phyloP scores from a whole-genome alignment of 371 early-diverging fungal species.

The Actinomortierella ambigua region DNA sequence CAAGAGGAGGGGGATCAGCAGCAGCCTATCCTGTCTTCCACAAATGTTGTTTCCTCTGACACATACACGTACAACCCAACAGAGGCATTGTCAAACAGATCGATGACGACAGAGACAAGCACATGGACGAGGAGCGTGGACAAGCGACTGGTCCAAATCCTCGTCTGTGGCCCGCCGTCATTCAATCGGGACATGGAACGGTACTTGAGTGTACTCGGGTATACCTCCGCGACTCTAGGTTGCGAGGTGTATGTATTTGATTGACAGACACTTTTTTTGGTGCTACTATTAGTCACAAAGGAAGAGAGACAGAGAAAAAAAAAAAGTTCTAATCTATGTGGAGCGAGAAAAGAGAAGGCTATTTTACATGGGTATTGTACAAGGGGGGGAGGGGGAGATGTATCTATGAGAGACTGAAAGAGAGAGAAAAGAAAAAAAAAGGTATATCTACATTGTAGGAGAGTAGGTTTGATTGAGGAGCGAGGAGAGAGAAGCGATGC shows the following conservation, averaged over 20 bases:
- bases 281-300: background rate
- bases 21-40: too few relatives aligned
- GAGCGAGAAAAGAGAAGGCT: background rate
- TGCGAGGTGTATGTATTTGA: conserved; percentile 33
- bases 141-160: conserved; percentile 12
- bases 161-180: conserved; percentile 34
- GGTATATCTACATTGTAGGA: background rate
- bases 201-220: conserved; percentile 19
- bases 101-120: background rate
- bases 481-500: too few relatives aligned
- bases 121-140: too few relatives aligned
- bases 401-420: background rate
- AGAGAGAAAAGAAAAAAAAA: background rate
- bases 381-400: background rate
- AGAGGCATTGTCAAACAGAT: background rate
- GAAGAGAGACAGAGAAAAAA: background rate
- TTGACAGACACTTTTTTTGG: background rate
- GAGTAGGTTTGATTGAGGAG: too few relatives aligned
- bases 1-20: too few relatives aligned
- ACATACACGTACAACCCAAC: too few relatives aligned
- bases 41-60: too few relatives aligned
- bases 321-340: conserved; percentile 3
- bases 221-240: background rate
- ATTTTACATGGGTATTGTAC: background rate
- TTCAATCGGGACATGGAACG: conserved; percentile 26